A percentile compares a stretch with the other conserved stretches of the same genome.
These are phyloP conservation scores for Kazachstania viticola DNA, from an alignment of 805 yeast genomes.

Conservation along the genomic window DNA sequence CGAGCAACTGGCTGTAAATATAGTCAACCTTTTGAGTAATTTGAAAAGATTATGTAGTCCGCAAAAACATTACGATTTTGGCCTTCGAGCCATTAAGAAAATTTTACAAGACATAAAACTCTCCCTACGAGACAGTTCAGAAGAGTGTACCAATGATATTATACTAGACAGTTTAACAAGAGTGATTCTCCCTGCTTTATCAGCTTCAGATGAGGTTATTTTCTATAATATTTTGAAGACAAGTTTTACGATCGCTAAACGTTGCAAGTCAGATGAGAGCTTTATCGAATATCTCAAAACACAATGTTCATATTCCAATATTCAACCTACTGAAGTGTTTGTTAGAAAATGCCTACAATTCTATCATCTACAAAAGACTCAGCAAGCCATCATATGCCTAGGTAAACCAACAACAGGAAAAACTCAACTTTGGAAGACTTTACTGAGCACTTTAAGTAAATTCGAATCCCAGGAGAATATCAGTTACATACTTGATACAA, in stretches of 20 bases:
- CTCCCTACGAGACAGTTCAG: no score
- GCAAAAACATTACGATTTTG: constrained; percentile 83
- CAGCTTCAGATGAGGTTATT: constrained; percentile 37
- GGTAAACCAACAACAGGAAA: constrained; percentile 76
- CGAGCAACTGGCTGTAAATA: constrained; percentile 29
- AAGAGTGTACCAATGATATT: neutral
- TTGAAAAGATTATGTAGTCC: constrained; percentile 33
- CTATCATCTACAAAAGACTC: constrained; percentile 44
- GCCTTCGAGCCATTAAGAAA: constrained; percentile 68
- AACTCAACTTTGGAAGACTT: constrained; percentile 38
- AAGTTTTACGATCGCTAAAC: neutral
- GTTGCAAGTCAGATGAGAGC: constrained; percentile 3
- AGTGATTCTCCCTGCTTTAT: constrained; percentile 55
- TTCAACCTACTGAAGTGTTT: constrained; percentile 32
- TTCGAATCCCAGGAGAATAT: constrained; percentile 30
- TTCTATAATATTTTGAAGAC: constrained; percentile 17
- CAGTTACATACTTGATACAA: constrained; percentile 53
- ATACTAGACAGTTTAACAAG: neutral
- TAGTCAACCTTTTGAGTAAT: constrained; percentile 44
- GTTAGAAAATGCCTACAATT: constrained; percentile 48
- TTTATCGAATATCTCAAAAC: constrained; percentile 14
- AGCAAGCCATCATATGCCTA: constrained; percentile 72
- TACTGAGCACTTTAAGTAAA: constrained; percentile 34
- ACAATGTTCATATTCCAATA: constrained; percentile 27
- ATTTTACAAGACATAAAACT: constrained; percentile 29